Evolutionary conservation across 768 basidiomycete genomes (phyloP).

Genomic region (Leucocoprinus birnbaumii): DNA sequence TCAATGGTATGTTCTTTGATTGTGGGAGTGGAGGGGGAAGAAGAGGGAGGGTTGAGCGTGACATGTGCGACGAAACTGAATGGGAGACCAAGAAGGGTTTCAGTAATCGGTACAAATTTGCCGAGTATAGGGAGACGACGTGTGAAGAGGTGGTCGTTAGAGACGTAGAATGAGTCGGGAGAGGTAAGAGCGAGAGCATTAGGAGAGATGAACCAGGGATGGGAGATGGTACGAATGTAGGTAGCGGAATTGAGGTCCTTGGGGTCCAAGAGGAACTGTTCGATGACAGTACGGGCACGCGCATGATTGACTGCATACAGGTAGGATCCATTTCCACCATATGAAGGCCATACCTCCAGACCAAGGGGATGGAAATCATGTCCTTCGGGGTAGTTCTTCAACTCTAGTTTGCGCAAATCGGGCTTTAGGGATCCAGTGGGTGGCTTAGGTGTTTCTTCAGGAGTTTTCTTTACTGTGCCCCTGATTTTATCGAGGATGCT

Average conservation of each 20-base stretch:
- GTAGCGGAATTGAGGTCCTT: constrained; percentile 37
- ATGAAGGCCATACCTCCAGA: constrained; percentile 53
- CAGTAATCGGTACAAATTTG: constrained; percentile 46
- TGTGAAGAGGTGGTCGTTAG: constrained; percentile 70
- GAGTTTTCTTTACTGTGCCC: constrained; percentile 1
- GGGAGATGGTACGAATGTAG: constrained; percentile 59
- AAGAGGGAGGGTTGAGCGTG: constrained; percentile 30
- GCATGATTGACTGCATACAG: constrained; percentile 74
- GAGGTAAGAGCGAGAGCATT: constrained; percentile 67
- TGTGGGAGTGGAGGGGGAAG: constrained; percentile 16
- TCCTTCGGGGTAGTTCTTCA: constrained; percentile 49
- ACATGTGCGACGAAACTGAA: constrained; percentile 60
- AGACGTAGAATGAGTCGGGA: constrained; percentile 66
- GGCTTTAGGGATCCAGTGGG: constrained; percentile 10
- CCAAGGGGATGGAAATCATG: constrained; percentile 78
- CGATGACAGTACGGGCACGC: constrained; percentile 55
- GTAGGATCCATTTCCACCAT: constrained; percentile 44
- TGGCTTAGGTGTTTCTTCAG: not conserved
- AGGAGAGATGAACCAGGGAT: constrained; percentile 57
- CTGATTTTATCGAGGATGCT: constrained; percentile 13
- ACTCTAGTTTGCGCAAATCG: constrained; percentile 34
- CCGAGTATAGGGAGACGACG: constrained; percentile 57
- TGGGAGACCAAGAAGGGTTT: constrained; percentile 55
- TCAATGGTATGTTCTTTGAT: constrained; percentile 36
- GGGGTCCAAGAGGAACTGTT: constrained; percentile 61